Evolutionary conservation across 148 eudicot genomes (phyloP).

Genomic region (Rhododendron ovatum): DNA sequence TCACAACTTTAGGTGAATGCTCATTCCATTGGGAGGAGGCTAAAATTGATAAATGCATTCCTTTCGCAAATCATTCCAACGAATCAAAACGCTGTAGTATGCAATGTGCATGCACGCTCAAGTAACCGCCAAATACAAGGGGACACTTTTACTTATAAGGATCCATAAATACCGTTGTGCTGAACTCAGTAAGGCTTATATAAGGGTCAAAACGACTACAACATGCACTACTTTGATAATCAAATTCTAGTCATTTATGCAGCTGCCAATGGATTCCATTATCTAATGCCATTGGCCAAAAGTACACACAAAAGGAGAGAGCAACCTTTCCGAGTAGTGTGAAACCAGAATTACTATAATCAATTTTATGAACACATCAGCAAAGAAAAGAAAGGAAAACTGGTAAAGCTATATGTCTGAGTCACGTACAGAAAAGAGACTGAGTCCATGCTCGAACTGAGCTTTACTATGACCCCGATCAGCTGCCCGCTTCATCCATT

Average conservation of each 20-base stretch:
- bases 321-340: background rate
- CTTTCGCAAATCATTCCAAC: background rate
- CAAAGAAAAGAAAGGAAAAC: background rate
- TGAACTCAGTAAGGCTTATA: background rate
- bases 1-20: background rate
- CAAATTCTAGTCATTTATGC: slow-evolving; percentile 1
- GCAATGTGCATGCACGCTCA: background rate
- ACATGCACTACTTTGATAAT: background rate
- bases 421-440: slow-evolving; percentile 64
- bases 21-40: background rate
- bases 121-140: background rate
- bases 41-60: background rate
- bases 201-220: background rate
- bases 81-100: background rate
- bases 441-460: slow-evolving; percentile 74
- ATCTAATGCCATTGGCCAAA: background rate
- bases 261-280: background rate
- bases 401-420: background rate
- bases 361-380: background rate
- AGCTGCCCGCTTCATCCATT: slow-evolving; percentile 96
- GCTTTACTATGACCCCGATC: slow-evolving; percentile 90
- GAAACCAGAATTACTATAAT: background rate
- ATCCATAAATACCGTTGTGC: background rate
- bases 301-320: background rate
- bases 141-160: background rate